Evolutionary conservation across 192 early-diverging fungal genomes (phyloP), one percentile per base, ranked within the genome.

Genomic region (Gonapodya prolifera): DNA sequence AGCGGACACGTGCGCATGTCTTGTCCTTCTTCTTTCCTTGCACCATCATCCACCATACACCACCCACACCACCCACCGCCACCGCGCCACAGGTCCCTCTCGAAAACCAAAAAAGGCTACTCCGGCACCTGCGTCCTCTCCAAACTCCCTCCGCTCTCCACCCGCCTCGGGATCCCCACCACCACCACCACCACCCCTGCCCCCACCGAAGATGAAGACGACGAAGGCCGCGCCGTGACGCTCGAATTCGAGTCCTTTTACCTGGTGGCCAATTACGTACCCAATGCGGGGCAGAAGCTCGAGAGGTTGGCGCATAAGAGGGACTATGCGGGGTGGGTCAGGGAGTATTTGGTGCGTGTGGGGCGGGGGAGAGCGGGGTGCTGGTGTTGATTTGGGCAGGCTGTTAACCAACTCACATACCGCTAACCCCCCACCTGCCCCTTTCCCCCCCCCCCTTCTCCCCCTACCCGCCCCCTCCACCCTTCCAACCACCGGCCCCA

Each of bases 231-330:
- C 32, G 82, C 89, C 17, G 91, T 96, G 69, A 90, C 86, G 0
- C 77, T 90, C 0, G 89, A 94, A 74, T 95, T 89, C 77, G 80
- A 83, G 80, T 79, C 83, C 2, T 91, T 92, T 80, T 87, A 83
- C 33, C 73, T 93, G 69, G 85, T 94, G 16, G 87, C 86, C 0
- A 87, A 85, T 78, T 95, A 96, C 82, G 88, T 95, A 17, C 92
- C 91, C 34, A 96, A 95, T 76, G 91, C 95, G 0, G 92, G 92
- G 16, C 83, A 87, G 33, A 89, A 89, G 75, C 84, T 96, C 0
- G 88, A 89, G 34, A 83, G 91, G 30, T 84, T 96, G 69, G 86
- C 82, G 35, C 85, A 87, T 75, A 87, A 92, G 35, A 84, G 86
- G 69, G 80, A 87, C 30, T 94, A 90, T 86, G 88, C 91, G 79